A percentile compares a stretch with the other conserved stretches of the same genome.
phyloP scores from a whole-genome alignment of 2,329 filamentous ascomycete genomes.

The Teratosphaeria gauchensis region DNA sequence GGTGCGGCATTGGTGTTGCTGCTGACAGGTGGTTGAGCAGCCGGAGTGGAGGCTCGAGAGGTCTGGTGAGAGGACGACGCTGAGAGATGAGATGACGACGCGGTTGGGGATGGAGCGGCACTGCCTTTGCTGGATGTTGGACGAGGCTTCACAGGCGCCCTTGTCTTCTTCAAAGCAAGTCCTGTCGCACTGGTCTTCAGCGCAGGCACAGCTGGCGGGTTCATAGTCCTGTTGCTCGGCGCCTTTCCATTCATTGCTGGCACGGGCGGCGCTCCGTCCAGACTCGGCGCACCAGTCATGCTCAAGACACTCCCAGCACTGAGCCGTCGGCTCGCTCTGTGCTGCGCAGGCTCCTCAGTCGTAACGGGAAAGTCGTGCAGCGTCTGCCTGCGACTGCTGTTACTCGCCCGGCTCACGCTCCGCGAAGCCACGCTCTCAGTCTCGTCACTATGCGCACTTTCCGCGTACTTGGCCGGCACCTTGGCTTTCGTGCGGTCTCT shows the following conservation, averaged over 20 bases:
- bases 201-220: constrained; percentile 16
- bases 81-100: background rate
- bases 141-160: constrained; percentile 9
- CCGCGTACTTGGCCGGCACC: constrained; percentile 10
- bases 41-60: background rate
- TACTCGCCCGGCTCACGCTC: constrained; percentile 12
- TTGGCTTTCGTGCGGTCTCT: constrained; percentile 24
- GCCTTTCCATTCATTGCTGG: constrained; percentile 10
- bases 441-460: constrained; percentile 18
- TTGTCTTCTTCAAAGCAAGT: constrained; percentile 19
- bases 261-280: constrained; percentile 12
- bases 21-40: background rate
- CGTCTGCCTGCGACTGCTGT: constrained; percentile 23
- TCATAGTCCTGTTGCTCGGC: constrained; percentile 18
- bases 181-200: background rate
- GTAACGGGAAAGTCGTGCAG: constrained; percentile 27
- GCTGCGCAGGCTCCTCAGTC: constrained; percentile 6
- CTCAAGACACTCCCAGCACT: constrained; percentile 24
- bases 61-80: background rate
- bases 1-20: background rate
- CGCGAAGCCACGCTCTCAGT: constrained; percentile 11
- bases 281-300: constrained; percentile 9
- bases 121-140: background rate
- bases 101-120: background rate
- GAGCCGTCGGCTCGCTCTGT: constrained; percentile 19